Evolutionary conservation across 306 rosid species (phyloP).

Genomic region (Psophocarpus tetragonolobus): DNA sequence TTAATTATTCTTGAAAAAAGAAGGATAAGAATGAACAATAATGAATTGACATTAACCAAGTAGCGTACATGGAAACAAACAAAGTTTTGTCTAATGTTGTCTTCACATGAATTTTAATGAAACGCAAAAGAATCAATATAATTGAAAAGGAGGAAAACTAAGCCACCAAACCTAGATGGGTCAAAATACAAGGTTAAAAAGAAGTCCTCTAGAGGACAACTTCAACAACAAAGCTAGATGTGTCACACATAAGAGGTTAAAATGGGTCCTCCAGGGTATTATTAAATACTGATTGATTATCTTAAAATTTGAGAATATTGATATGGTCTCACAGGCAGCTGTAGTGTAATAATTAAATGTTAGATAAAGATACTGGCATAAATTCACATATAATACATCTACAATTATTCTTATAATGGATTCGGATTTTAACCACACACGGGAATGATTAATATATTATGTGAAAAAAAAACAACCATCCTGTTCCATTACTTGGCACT

Average conservation of each 20-base stretch:
- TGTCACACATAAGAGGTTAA: slow-evolving; percentile 6
- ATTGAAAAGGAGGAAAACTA: slow-evolving; percentile 4
- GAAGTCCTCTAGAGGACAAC: not conserved
- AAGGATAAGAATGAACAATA: slow-evolving; percentile 47
- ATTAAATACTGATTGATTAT: not conserved
- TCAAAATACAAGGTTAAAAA: slow-evolving; percentile 10
- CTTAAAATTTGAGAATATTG: slow-evolving; percentile 38
- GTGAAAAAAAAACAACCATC: not conserved
- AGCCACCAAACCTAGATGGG: not conserved
- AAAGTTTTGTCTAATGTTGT: slow-evolving; percentile 44
- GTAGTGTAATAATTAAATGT: slow-evolving; percentile 34
- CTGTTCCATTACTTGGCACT: slow-evolving; percentile 23
- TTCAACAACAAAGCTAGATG: slow-evolving; percentile 6
- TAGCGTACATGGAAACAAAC: slow-evolving; percentile 33
- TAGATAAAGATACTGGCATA: slow-evolving; percentile 47
- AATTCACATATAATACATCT: slow-evolving; percentile 40
- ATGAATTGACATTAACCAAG: slow-evolving; percentile 53
- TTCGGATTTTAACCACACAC: slow-evolving; percentile 41
- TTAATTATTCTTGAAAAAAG: slow-evolving; percentile 27
- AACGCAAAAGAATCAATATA: slow-evolving; percentile 33
- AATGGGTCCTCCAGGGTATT: not conserved
- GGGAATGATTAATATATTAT: not conserved
- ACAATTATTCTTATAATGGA: slow-evolving; percentile 47
- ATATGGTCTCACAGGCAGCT: slow-evolving; percentile 23
- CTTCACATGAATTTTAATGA: slow-evolving; percentile 37